A percentile compares a stretch with the other conserved stretches of the same genome.
phyloP scores from a whole-genome alignment of 2,329 filamentous ascomycete species.

The Metarhizium sp. region DNA sequence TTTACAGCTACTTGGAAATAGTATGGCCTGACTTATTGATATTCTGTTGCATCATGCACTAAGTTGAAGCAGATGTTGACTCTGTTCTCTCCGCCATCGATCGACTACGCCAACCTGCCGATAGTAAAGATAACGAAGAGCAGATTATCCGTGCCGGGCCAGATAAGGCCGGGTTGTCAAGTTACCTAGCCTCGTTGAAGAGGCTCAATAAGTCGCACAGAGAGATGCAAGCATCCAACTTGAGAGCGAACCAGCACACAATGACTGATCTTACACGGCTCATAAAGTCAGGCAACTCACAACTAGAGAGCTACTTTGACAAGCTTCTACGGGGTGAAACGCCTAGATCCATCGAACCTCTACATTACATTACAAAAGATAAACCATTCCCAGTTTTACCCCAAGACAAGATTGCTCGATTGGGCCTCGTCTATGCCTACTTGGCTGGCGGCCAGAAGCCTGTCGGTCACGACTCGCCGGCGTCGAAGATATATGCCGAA shows the following conservation, averaged over 20 bases:
- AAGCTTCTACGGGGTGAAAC: conserved; percentile 67
- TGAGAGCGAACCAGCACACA: conserved; percentile 85
- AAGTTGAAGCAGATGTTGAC: conserved; percentile 60
- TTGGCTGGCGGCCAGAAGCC: conserved; percentile 53
- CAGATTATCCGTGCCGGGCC: conserved; percentile 84
- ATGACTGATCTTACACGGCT: conserved; percentile 71
- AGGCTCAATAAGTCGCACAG: conserved; percentile 75
- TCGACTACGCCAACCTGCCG: conserved; percentile 77
- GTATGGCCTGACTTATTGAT: conserved; percentile 31
- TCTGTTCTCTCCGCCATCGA: conserved; percentile 80
- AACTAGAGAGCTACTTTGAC: conserved; percentile 78
- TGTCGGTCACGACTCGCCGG: conserved; percentile 52
- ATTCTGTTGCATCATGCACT: conserved; percentile 5
- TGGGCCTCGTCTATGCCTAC: conserved; percentile 72
- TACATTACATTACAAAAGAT: conserved; percentile 89
- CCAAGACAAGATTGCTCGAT: conserved; percentile 63
- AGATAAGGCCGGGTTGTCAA: conserved; percentile 68
- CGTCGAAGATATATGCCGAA: conserved; percentile 77
- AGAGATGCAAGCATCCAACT: conserved; percentile 81
- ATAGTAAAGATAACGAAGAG: conserved; percentile 87
- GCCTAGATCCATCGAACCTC: conserved; percentile 70
- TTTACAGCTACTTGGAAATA: conserved; percentile 78
- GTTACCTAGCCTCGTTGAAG: conserved; percentile 84
- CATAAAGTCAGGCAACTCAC: conserved; percentile 67
- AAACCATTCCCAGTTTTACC: conserved; percentile 72